Base-by-base conservation (phyloP, 2,329 filamentous ascomycete species). In the Diaporthe longicolla region DNA sequence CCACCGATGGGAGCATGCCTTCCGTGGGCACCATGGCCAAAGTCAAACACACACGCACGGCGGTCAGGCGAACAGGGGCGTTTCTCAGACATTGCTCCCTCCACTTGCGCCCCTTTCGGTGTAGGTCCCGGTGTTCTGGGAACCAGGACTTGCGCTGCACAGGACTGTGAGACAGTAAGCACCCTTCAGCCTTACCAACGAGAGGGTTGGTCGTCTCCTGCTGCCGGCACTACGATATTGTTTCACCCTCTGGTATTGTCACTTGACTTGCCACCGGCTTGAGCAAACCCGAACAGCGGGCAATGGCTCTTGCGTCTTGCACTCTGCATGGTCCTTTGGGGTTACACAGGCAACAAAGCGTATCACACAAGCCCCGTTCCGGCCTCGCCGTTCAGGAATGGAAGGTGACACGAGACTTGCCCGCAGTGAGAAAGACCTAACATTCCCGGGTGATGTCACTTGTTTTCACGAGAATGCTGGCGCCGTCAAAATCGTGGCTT, bases 61-160 rank as follows among this genome's bases (percentile, higher is more conserved):
- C 71, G 61, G 71, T 70, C 59, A 73, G 61, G 40, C 61, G 69
- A 69, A 71, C 57, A 50, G 57, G n/a, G 35, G 19, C 63, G 24
- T 21, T 52, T 37, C 29, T 26, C 24, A 21, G 24, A 32, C 54
- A 45, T 66, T 35, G 21, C n/a, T 66, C 63, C 52, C 63, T 40
- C 11, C 11, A 45, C 45, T 66, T 40, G 63, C 19, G 63, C 63
- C 29, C 45, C 45, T 66, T 45, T 52, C 29, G 45, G 63, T 32
- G 13, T 26, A 37, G 35, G 45, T 66, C 37, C 45, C 45, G 63
- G 29, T 26, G 63, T 45, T 66, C 63, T 66, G 63, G 61, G 45
- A 52, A 52, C 43, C 63, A 66, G 45, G 19, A n/a, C 45, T 66
- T 66, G 63, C 45, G 52, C 63, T 66, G 63, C 63, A 37, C 63